Base-by-base conservation (phyloP, 805 yeast genomes). In the Candida andamanensis region DNA sequence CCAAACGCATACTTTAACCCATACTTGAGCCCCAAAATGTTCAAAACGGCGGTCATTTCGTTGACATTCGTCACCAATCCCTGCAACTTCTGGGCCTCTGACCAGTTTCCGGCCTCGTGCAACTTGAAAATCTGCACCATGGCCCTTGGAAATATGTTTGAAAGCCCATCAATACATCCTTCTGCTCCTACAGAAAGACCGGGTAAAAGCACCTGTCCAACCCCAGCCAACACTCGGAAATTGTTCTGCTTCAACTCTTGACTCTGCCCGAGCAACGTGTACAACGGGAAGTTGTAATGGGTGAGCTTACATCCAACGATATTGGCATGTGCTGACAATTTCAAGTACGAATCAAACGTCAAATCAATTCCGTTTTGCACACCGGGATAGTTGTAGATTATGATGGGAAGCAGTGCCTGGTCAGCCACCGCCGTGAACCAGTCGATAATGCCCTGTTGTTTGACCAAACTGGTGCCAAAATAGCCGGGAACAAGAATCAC, bases 291-390 rank as follows among this genome's bases (percentile, higher is more conserved):
- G 46, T 74, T 72, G 24, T 72, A 74, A 45, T 73, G 72, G 4
- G 76, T 64, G 36, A 73, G 51, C 53, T 74, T 74, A 40, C 68
- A 57, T 11, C 79, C 80, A 17, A 72, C 68, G 40, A 68, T 66
- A 45, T 69, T 71, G 28, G 63, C 57, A 46, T 67, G 73, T 16
- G 55, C 60, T 21, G 72, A 62, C 28, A 72, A 61, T 35, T 54
- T 58, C 29, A 52, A 52, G 30, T 67, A 50, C 15, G 72, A 61
- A 28, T 48, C 55, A 17, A 62, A 63, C 18, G 51, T 58, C 34
- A 69, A 52, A 32, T 47, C 48, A 30, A 68, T 51, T 33, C 56
- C 56, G 50, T 67, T 68, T 32, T 69, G 57, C 14, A 67, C 74
- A 11, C 73, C 73, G 12, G 75, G 76, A 50, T 55, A 70, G 43